These are phyloP conservation scores for Biscogniauxia marginata DNA, from an alignment of 2,329 filamentous ascomycete genomes.

Conservation along the genomic window DNA sequence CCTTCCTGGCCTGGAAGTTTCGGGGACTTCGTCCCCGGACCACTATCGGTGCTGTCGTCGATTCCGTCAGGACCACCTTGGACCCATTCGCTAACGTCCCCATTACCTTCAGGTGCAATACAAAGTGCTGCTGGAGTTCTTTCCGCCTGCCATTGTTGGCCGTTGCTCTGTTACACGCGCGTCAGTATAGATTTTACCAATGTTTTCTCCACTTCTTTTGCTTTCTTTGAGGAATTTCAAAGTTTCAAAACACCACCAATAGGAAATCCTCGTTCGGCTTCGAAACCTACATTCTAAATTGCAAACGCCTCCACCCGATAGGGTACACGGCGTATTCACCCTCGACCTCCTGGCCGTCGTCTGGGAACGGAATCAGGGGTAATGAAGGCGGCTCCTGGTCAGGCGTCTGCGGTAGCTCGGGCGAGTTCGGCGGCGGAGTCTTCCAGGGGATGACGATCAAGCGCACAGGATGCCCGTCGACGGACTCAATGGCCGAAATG, in stretches of 20 bases:
- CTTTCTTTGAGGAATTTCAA: not conserved
- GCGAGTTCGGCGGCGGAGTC: conserved; percentile 78
- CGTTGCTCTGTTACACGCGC: conserved; percentile 61
- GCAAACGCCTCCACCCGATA: conserved; percentile 89
- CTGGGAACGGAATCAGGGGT: conserved; percentile 66
- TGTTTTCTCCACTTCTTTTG: conserved; percentile 1
- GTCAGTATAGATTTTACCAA: conserved; percentile 9
- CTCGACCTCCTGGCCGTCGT: conserved; percentile 59
- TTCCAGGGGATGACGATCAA: conserved; percentile 98
- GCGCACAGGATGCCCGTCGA: conserved; percentile 87
- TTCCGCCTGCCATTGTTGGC: conserved; percentile 94
- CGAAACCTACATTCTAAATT: conserved; percentile 72
- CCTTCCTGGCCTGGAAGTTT: conserved; percentile 92
- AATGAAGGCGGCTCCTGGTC: conserved; percentile 88
- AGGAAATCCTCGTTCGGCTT: not conserved
- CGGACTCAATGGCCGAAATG: conserved; percentile 90
- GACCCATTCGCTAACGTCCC: conserved; percentile 81
- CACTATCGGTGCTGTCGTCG: conserved; percentile 86
- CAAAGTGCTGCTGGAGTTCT: conserved; percentile 94
- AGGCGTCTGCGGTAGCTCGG: conserved; percentile 59
- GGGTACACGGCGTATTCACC: conserved; percentile 88
- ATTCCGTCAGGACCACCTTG: conserved; percentile 79
- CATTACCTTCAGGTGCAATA: conserved; percentile 81
- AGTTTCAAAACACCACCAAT: too few relatives aligned
- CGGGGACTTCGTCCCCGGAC: conserved; percentile 89